These are phyloP conservation scores for Penicillium cataractarum DNA, from an alignment of 495 filamentous ascomycete species.

Conservation along the genomic window DNA sequence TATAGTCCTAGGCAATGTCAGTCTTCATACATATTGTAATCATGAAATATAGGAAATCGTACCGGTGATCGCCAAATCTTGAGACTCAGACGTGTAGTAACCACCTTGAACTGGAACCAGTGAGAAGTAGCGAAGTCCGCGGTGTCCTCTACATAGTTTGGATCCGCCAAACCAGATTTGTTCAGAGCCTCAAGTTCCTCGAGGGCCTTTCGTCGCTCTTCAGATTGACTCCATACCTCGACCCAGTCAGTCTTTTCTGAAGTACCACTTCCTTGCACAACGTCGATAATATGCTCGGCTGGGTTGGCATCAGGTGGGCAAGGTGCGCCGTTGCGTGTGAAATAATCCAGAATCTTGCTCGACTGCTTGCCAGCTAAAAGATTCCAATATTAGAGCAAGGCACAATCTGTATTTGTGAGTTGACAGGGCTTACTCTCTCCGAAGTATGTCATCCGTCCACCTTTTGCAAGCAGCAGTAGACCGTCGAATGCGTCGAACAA, in stretches of 20 bases:
- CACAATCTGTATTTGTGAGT: background rate
- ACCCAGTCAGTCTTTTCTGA: slow-evolving; percentile 48
- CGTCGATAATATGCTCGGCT: slow-evolving; percentile 61
- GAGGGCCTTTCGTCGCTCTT: slow-evolving; percentile 61
- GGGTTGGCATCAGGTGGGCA: slow-evolving; percentile 57
- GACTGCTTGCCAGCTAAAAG: slow-evolving; percentile 63
- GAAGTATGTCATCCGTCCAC: slow-evolving; percentile 59
- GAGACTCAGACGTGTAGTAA: slow-evolving; percentile 68
- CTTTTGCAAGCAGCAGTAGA: slow-evolving; percentile 53
- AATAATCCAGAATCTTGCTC: slow-evolving; percentile 61
- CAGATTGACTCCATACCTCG: slow-evolving; percentile 54
- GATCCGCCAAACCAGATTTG: slow-evolving; percentile 35
- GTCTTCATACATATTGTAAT: background rate
- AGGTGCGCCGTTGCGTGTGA: slow-evolving; percentile 53
- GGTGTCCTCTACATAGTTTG: slow-evolving; percentile 48
- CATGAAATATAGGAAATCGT: slow-evolving; percentile 42
- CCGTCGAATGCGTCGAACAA: slow-evolving; percentile 56
- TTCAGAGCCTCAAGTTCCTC: slow-evolving; percentile 68
- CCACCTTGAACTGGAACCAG: slow-evolving; percentile 54
- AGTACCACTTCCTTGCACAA: slow-evolving; percentile 38
- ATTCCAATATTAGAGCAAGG: background rate
- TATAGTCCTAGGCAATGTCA: slow-evolving; percentile 35
- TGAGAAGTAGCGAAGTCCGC: slow-evolving; percentile 48
- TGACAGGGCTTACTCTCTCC: slow-evolving; percentile 51
- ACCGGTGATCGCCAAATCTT: slow-evolving; percentile 83